Evolutionary conservation across 2,329 filamentous ascomycete genomes (phyloP), one percentile per base, ranked within the genome.

Genomic region (Phialophora verrucosa): DNA sequence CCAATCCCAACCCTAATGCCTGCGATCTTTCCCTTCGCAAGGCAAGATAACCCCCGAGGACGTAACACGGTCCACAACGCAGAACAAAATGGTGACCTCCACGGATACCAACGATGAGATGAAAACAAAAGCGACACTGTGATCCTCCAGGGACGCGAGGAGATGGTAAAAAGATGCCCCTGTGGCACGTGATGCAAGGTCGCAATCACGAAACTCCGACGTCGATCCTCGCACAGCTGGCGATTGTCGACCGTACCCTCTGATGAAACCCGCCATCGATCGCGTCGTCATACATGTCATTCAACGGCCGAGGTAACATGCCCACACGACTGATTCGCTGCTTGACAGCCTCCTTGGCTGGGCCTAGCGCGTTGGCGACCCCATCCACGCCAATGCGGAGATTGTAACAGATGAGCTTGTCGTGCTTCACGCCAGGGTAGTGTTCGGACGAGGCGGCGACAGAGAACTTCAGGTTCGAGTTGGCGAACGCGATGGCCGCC

Each of bases 341-440:
- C 47, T 62, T 49, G 49, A 70, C 68, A 10, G 68, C 68, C 17
- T 70, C 68, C 47, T 67, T 62, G 60, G 68, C 68, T 7, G 62
- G 62, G 17, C 68, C 68, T 17, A 70, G 51, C 7, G 65, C 63
- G 17, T 68, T 68, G 42, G 49, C 63, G 17, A 68, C 50, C 17
- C 68, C 68, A 32, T 70, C 68, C 54, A 47, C 60, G 31, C 68
- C 59, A n/a, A 70, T 70, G 42, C 63, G 66, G 1, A 70, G 63
- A 44, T 70, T 70, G 58, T 70, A 70, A 32, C 68, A 70, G 50
- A 67, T 70, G 51, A 70, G 47, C 54, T 70, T 70, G 58, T 70
- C 68, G 42, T 68, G 65, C 57, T 70, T 70, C 59, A 49, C 32
- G 31, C 63, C 63, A 0, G 68, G 65, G 38, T 70, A 70, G 50